Base-by-base conservation (phyloP, 1,139 yeast genomes). In the Fermentozyma sake region DNA sequence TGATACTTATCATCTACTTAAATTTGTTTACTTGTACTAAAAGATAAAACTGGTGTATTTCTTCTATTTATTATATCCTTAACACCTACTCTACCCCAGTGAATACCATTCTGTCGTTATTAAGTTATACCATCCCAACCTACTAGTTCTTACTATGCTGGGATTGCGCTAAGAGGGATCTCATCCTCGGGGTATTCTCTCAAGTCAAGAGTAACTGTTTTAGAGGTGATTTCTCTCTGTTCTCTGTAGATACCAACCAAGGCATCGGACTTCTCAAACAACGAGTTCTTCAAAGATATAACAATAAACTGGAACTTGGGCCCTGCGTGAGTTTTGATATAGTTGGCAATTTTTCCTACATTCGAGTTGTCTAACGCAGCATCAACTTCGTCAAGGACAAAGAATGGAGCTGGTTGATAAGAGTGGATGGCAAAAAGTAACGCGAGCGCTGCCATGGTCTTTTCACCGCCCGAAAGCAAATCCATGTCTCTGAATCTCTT, bases 391-490 rank as follows among this genome's bases (percentile, higher is more conserved):
- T 91, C 99, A 27, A 91, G 64, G 1, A 91, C 95, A 50, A 91
- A 91, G 52, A 91, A 91, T 14, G 99, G 98, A 1, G 96, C 81
- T 1, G 97, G 97, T 31, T 81, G 93, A 57, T 63, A 84, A 0
- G 94, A 80, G 52, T 91, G 96, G 28, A 89, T 76, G 2, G 98
- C 93, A 62, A 91, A 91, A 26, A 91, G 56, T 37, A 91, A 63
- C 0, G 97, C 96, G 40, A 91, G 65, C 0, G 98, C 98, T 1
- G 98, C 98, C 57, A 91, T 82, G 2, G 97, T 85, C 52, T 89
- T 87, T 50, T 91, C 98, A 27, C 99, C 99, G 28, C 98, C 99
- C 0, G 96, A 86, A 9, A 91, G 65, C 35, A 84, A 73, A 34
- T 86, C 95, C 87, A 91, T 89, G 42, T 86, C 96, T 46, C 93